Conservation (phyloP, 192 early-diverging fungal genomes). For the Coemansia sp. region DNA sequence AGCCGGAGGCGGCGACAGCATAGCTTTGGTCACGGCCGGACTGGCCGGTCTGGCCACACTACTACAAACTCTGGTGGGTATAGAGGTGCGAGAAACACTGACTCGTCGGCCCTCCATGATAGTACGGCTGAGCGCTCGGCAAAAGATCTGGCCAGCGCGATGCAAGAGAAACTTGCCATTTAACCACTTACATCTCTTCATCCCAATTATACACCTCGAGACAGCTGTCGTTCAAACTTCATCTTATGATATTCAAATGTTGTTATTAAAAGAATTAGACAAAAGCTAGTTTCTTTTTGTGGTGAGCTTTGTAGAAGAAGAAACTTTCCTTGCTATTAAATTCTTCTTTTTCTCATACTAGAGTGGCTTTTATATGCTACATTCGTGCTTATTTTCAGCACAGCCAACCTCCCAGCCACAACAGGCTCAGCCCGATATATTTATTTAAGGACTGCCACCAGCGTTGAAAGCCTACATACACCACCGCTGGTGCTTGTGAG, state of each 20-base stretch:
- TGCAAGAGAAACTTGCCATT: slow-evolving; percentile 37
- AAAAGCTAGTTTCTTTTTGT: not conserved
- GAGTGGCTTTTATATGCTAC: too few relatives aligned
- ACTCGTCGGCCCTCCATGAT: not conserved
- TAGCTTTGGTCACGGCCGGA: not conserved
- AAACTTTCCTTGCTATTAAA: too few relatives aligned
- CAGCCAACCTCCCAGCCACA: too few relatives aligned
- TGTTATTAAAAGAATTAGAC: not conserved
- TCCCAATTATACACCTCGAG: not conserved
- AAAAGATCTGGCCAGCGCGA: slow-evolving; percentile 18
- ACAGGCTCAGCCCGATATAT: too few relatives aligned
- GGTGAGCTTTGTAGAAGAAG: too few relatives aligned
- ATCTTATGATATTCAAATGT: too few relatives aligned
- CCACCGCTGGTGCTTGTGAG: too few relatives aligned
- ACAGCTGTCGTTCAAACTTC: not conserved
- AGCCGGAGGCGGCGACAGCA: not conserved
- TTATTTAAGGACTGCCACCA: too few relatives aligned
- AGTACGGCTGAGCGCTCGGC: not conserved
- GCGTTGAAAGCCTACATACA: too few relatives aligned
- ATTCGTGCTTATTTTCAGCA: too few relatives aligned
- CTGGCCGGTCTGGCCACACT: not conserved
- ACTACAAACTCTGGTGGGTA: slow-evolving; percentile 20
- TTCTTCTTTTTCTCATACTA: too few relatives aligned
- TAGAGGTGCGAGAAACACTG: not conserved
- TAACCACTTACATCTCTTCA: not conserved